Evolutionary conservation across 108 stramenopile genomes (phyloP), one percentile per base, ranked within the genome.

Genomic region (Halocafeteria seosinensis): DNA sequence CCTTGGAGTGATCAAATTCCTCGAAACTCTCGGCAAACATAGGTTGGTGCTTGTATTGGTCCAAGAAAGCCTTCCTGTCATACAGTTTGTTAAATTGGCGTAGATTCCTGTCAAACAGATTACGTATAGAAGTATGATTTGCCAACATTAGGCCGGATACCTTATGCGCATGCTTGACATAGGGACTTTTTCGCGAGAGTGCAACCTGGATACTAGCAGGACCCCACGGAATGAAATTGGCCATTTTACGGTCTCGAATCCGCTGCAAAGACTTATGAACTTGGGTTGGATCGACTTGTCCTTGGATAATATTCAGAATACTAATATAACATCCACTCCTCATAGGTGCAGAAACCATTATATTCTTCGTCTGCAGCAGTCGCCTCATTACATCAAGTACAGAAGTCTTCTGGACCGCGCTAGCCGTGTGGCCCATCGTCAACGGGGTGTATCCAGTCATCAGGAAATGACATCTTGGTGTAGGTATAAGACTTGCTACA

Each of bases 381-480:
- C 95, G 86, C 34, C 95, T 79, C 95, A 98, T 98, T 34, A 98
- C 95, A 76, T 94, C 95, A 55, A 98, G 73, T 12, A 98, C 95
- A 12, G 95, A 92, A n/a, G 95, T 98, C 71, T 93, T 93, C 31
- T 92, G 86, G 57, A 92, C 83, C 29, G 86, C 80, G 47, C 73
- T 53, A 8, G 70, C 63, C 5, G 61, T 37, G 3, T 36, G 5
- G 35, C 35, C 8, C 38, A 81, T 29, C 29, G 79, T 72, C 47
- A 98, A 79, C 6, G 95, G 95, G 5, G 95, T 98, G 75, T 98
- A 98, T 25, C 95, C 95, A 38, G 92, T 90, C 93, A 98, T 98
- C 66, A 98, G 85, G 68, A 98, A 98, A 66, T 98, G 95, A 70
- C 93, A 94, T 30, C 95, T 67, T 1, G 95, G 95, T n/a, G 95